Conservation (phyloP, 1,284 basidiomycete genomes). For the Fomitopsis pinicola region DNA sequence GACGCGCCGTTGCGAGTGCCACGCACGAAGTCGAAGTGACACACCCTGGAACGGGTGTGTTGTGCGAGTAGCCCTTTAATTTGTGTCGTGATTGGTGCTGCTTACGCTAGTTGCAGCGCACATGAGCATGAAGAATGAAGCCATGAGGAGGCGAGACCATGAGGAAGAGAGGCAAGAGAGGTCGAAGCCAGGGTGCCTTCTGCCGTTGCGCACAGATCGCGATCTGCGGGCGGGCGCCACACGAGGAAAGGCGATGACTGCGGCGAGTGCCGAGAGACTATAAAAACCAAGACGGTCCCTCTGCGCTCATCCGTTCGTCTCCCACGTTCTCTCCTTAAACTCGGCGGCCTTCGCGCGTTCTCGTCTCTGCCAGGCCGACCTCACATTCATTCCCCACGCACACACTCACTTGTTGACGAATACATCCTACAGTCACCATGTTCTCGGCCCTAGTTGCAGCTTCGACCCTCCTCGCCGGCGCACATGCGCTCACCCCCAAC, state of each 20-base stretch:
- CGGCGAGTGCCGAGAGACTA: conserved; percentile 68
- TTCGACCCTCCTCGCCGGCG: conserved; percentile 9
- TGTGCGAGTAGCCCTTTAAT: too few relatives aligned
- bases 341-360: not conserved
- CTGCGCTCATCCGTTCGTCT: not conserved
- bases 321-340: conserved; percentile 1
- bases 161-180: too few relatives aligned
- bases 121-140: too few relatives aligned
- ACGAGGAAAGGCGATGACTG: not conserved
- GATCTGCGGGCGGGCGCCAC: not conserved
- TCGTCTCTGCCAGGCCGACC: conserved; percentile 5
- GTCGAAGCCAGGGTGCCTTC: not conserved
- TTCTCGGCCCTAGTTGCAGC: conserved; percentile 6
- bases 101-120: too few relatives aligned
- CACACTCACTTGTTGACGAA: conserved; percentile 5
- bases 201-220: not conserved
- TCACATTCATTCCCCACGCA: conserved; percentile 5
- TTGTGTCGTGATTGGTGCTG: too few relatives aligned
- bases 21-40: too few relatives aligned
- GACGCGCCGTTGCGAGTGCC: too few relatives aligned
- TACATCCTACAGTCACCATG: not conserved
- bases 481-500: conserved; percentile 5
- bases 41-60: too few relatives aligned
- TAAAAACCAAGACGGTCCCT: conserved; percentile 43
- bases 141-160: too few relatives aligned